Evolutionary conservation across 169 alveolate genomes (phyloP).

Genomic region (Plasmodium gaboni): DNA sequence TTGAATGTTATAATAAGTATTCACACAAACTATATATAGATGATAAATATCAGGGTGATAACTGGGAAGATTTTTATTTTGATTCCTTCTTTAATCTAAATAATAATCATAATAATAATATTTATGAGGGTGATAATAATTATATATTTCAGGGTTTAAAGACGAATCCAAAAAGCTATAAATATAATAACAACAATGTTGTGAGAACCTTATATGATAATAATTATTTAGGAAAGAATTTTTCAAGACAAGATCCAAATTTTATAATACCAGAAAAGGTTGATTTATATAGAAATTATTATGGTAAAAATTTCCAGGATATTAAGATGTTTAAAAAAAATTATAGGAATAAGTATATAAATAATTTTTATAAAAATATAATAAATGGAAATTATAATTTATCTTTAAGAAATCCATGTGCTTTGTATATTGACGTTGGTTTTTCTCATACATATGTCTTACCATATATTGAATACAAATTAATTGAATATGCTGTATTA

Average conservation of each 20-base stretch:
- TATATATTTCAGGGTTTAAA: background rate
- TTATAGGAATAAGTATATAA: slow-evolving; percentile 46
- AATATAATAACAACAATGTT: slow-evolving; percentile 1
- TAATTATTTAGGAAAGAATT: slow-evolving; percentile 56
- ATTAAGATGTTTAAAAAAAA: slow-evolving; percentile 19
- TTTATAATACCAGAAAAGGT: slow-evolving; percentile 58
- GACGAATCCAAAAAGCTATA: no score
- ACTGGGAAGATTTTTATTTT: slow-evolving; percentile 54
- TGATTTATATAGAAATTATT: slow-evolving; percentile 28
- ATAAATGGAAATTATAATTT: slow-evolving; percentile 57
- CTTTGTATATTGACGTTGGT: slow-evolving; percentile 90
- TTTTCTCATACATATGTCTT: slow-evolving; percentile 86
- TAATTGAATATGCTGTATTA: slow-evolving; percentile 87
- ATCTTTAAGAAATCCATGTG: slow-evolving; percentile 80
- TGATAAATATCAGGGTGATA: slow-evolving; percentile 44
- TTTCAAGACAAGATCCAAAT: slow-evolving; percentile 43
- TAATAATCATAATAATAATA: background rate
- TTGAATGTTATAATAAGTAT: slow-evolving; percentile 59
- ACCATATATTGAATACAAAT: slow-evolving; percentile 85
- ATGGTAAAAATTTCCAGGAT: slow-evolving; percentile 46
- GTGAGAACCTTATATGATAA: slow-evolving; percentile 15
- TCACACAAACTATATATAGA: slow-evolving; percentile 41
- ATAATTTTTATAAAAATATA: slow-evolving; percentile 29
- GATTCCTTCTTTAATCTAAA: slow-evolving; percentile 21
- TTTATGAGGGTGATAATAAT: background rate